Conservation (phyloP, 2,329 filamentous ascomycete species). For the Epicoccum nigrum region DNA sequence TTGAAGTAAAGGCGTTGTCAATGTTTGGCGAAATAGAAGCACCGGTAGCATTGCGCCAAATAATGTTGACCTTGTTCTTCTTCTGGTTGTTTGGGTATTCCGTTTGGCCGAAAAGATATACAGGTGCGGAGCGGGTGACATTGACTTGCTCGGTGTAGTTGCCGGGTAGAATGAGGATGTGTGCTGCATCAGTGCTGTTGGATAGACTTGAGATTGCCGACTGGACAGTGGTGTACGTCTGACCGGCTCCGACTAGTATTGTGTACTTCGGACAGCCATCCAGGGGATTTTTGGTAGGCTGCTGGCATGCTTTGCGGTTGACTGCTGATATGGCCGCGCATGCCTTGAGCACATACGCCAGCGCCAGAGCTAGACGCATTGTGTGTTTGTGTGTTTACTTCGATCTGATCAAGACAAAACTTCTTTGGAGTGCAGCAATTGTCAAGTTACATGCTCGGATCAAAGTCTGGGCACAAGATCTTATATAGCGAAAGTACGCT, state of each 20-base stretch:
- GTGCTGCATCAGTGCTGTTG: conserved; percentile 53
- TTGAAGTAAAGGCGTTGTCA: conserved; percentile 68
- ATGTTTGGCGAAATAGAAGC: conserved; percentile 50
- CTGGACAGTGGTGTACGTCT: conserved; percentile 51
- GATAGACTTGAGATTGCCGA: conserved; percentile 56
- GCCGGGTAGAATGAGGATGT: conserved; percentile 66
- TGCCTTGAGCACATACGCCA: conserved; percentile 20
- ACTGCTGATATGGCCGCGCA: conserved; percentile 24
- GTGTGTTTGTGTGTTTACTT: too few species aligned
- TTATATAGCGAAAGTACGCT: conserved; percentile 3
- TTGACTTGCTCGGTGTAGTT: conserved; percentile 70
- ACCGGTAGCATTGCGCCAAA: conserved; percentile 63
- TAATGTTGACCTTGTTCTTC: conserved; percentile 61
- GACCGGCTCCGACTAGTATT: conserved; percentile 35
- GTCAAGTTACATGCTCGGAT: too few species aligned
- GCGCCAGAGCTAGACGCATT: conserved; percentile 21
- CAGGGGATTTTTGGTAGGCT: conserved; percentile 45
- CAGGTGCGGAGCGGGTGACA: conserved; percentile 65
- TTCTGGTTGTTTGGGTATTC: conserved; percentile 55
- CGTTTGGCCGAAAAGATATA: conserved; percentile 67
- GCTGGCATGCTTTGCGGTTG: conserved; percentile 44
- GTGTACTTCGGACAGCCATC: conserved; percentile 48
- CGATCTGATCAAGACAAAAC: too few species aligned
- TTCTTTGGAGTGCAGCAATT: too few species aligned
- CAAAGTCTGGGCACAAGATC: neutral